Percentiles rank a stretch among this genome's conserved stretches.
Conservation (phyloP, 2,329 filamentous ascomycete species). For the Epichloe elymi region DNA sequence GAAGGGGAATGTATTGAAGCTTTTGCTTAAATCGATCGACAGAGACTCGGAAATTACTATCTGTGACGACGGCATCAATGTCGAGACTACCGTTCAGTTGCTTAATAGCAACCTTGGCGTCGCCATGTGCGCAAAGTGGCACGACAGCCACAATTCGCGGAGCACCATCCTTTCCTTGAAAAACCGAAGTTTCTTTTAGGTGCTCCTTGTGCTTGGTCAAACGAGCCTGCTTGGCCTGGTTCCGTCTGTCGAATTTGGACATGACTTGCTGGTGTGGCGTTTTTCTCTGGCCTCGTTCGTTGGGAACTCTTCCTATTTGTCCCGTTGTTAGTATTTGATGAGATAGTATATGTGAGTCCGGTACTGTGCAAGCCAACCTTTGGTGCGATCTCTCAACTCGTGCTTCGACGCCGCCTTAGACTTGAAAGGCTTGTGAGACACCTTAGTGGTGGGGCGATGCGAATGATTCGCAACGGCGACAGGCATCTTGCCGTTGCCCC, state of each 20-base stretch:
- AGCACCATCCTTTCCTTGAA: slow-evolving; percentile 74
- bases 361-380: slow-evolving; percentile 42
- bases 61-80: slow-evolving; percentile 50
- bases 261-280: slow-evolving; percentile 93
- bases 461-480: slow-evolving; percentile 57
- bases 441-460: slow-evolving; percentile 86
- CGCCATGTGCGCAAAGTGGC: slow-evolving; percentile 63
- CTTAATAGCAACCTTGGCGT: slow-evolving; percentile 52
- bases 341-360: neutral
- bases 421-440: slow-evolving; percentile 81
- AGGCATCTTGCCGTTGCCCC: slow-evolving; percentile 62
- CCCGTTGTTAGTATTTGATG: neutral
- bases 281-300: slow-evolving; percentile 63
- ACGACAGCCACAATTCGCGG: slow-evolving; percentile 81
- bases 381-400: slow-evolving; percentile 68
- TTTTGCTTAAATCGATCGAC: slow-evolving; percentile 93
- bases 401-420: slow-evolving; percentile 82
- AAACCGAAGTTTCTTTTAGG: slow-evolving; percentile 64
- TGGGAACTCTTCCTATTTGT: slow-evolving; percentile 57
- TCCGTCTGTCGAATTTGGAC: slow-evolving; percentile 91
- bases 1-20: slow-evolving; percentile 68
- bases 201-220: slow-evolving; percentile 74
- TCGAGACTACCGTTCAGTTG: slow-evolving; percentile 70
- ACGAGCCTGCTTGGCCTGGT: slow-evolving; percentile 86
- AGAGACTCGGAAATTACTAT: slow-evolving; percentile 49